A percentile compares a stretch with the other conserved stretches of the same genome.
phyloP scores from a whole-genome alignment of 78 protist genomes.

The Blattamonas nauphoetae region DNA sequence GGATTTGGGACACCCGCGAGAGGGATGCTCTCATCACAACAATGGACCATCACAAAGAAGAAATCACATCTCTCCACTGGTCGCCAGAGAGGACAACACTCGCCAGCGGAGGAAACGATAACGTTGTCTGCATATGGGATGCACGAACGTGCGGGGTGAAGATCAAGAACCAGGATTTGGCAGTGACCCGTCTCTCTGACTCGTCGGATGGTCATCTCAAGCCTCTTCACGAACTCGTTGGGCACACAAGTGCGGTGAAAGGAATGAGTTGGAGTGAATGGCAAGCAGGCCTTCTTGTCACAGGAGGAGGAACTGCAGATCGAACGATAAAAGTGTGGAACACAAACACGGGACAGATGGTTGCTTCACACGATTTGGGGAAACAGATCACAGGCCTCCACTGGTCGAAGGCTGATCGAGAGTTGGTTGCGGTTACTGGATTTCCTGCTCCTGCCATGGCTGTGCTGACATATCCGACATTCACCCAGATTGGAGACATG shows the following conservation, averaged over 20 bases:
- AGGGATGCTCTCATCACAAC: background rate
- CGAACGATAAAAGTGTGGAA: slow-evolving; percentile 92
- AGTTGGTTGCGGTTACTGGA: background rate
- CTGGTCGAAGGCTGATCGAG: background rate
- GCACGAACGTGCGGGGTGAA: background rate
- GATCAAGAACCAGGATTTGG: background rate
- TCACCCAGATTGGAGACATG: slow-evolving; percentile 73
- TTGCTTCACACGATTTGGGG: slow-evolving; percentile 69
- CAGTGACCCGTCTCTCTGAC: slow-evolving; percentile 33
- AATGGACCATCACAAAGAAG: too few relatives aligned
- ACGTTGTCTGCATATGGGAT: slow-evolving; percentile 84
- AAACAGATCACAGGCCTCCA: background rate
- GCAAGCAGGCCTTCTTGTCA: slow-evolving; percentile 75
- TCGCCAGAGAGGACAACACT: slow-evolving; percentile 79
- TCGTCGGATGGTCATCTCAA: slow-evolving; percentile 18
- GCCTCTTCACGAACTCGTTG: slow-evolving; percentile 40
- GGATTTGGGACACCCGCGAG: slow-evolving; percentile 22
- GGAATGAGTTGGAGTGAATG: slow-evolving; percentile 98
- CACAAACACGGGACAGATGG: too few relatives aligned
- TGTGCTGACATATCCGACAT: background rate
- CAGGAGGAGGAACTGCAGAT: slow-evolving; percentile 99
- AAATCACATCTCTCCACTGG: slow-evolving; percentile 91
- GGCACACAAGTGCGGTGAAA: slow-evolving; percentile 80
- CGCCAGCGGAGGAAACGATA: slow-evolving; percentile 99
- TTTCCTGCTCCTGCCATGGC: background rate